Evolutionary conservation across 2,329 filamentous ascomycete genomes (phyloP).

Genomic region (Claviceps sp.): DNA sequence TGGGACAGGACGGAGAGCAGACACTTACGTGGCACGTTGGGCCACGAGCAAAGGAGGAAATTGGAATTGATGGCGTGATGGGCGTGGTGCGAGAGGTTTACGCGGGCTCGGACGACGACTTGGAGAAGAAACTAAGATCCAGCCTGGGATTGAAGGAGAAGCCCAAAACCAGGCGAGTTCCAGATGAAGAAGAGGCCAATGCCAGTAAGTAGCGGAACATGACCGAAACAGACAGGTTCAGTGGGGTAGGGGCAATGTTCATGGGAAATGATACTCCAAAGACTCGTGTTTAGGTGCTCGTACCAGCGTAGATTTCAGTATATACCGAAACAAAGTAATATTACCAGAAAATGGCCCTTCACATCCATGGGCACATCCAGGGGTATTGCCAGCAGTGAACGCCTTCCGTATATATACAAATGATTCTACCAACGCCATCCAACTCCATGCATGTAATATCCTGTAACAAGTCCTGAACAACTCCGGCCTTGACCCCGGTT

Average conservation of each 20-base stretch:
- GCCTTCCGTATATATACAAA: background rate
- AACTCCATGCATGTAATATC: background rate
- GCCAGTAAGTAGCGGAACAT: background rate
- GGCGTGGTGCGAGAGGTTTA: constrained; percentile 53
- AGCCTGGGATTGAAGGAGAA: constrained; percentile 42
- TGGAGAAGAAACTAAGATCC: constrained; percentile 45
- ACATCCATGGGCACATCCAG: background rate
- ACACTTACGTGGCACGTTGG: constrained; percentile 73
- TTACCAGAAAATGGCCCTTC: background rate
- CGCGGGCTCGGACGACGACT: constrained; percentile 36
- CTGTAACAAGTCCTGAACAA: background rate
- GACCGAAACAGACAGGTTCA: background rate
- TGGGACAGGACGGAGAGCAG: constrained; percentile 52
- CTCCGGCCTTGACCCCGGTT: background rate
- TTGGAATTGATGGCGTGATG: constrained; percentile 63
- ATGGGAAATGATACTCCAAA: background rate
- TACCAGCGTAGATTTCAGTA: background rate
- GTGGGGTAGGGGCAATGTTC: background rate
- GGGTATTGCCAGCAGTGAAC: background rate
- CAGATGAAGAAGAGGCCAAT: constrained; percentile 7
- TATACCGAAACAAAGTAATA: background rate
- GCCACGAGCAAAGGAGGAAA: constrained; percentile 71
- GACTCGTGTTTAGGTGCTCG: background rate
- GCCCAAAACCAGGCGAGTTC: constrained; percentile 14
- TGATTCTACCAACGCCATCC: background rate